phyloP scores from a whole-genome alignment of 306 rosid species.

The Coriaria nepalensis region DNA sequence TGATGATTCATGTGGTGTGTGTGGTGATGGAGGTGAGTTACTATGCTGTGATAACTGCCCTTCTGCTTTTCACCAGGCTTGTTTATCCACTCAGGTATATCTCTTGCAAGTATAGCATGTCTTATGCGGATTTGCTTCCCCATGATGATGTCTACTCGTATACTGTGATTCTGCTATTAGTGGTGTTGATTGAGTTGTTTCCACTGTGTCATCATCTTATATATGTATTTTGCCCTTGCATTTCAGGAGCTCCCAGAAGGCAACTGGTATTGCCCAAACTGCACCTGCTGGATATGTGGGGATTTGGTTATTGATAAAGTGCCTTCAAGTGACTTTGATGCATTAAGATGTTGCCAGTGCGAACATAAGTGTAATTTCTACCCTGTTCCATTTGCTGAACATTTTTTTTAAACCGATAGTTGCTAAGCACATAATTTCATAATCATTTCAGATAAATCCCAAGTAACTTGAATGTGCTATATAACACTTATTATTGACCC shows the following conservation, averaged over 20 bases:
- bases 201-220: conserved; percentile 11
- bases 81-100: conserved; percentile 77
- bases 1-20: conserved; percentile 88
- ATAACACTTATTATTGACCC: no score
- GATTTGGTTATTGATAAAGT: conserved; percentile 50
- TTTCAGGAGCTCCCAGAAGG: conserved; percentile 93
- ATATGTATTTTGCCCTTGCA: conserved; percentile 15
- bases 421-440: no score
- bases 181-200: conserved; percentile 11
- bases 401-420: not conserved
- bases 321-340: conserved; percentile 36
- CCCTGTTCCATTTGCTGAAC: conserved; percentile 1
- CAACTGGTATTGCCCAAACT: conserved; percentile 80
- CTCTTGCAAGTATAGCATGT: conserved; percentile 12
- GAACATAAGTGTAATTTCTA: conserved; percentile 71
- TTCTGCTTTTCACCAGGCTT: conserved; percentile 78
- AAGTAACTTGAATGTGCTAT: not conserved
- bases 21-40: conserved; percentile 95
- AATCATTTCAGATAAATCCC: no score
- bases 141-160: not conserved
- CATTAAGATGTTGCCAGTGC: conserved; percentile 77
- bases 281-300: conserved; percentile 86
- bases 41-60: conserved; percentile 96
- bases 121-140: conserved; percentile 18
- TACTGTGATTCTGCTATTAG: no score